phyloP scores from a whole-genome alignment of 148 eudicot species.

The Beta vulgaris region DNA sequence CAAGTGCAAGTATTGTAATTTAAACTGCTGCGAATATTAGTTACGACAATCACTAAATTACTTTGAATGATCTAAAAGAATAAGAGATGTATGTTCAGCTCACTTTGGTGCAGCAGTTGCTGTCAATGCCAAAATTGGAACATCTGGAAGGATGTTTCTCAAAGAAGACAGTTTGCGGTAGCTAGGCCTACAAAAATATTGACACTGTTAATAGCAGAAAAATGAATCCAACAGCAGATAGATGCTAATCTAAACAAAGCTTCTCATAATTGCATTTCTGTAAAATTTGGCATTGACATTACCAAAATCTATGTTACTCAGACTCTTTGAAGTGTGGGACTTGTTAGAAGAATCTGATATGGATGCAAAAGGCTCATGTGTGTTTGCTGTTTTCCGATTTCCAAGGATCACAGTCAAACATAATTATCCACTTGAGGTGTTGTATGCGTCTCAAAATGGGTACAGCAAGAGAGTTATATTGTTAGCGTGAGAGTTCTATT shows the following conservation, averaged over 20 bases:
- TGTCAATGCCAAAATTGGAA: conserved; percentile 90
- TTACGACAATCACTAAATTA: conserved; percentile 1
- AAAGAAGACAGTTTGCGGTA: conserved; percentile 88
- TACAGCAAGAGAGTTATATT: too few species aligned
- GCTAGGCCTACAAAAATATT: conserved; percentile 63
- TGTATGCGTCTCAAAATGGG: neutral
- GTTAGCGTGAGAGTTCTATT: neutral
- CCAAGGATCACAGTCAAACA: neutral
- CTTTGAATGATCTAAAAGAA: neutral
- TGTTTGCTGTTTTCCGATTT: neutral
- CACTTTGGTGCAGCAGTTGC: conserved; percentile 99
- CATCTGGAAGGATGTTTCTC: conserved; percentile 56
- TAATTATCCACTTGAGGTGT: neutral
- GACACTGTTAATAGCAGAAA: neutral
- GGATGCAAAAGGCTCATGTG: neutral
- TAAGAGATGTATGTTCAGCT: conserved; percentile 29
- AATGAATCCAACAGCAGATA: neutral
- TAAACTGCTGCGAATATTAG: neutral
- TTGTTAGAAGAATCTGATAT: neutral
- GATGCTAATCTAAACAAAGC: neutral
- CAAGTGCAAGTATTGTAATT: neutral
- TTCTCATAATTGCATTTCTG: neutral
- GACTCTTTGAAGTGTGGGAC: neutral
- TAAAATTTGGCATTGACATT: too few species aligned
- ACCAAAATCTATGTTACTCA: neutral